phyloP scores from a whole-genome alignment of 805 yeast species.

The Sugiyamaella chiloensis region DNA sequence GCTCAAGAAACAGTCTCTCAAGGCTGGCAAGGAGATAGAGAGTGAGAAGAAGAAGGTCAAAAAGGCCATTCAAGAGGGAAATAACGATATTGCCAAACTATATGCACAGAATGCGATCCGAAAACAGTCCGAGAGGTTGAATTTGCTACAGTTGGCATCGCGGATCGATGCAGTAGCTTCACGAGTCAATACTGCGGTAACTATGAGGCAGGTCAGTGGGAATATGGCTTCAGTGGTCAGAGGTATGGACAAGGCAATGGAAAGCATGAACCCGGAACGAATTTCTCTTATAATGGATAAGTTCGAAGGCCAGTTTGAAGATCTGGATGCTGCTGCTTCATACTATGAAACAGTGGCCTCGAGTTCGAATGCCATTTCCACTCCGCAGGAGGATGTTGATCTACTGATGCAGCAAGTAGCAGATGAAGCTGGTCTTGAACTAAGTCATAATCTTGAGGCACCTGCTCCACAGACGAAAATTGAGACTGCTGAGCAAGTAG shows the following conservation, averaged over 20 bases:
- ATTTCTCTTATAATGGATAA: constrained; percentile 96
- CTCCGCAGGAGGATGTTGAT: constrained; percentile 96
- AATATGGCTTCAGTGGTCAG: constrained; percentile 90
- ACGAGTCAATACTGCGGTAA: constrained; percentile 94
- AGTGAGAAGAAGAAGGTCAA: constrained; percentile 85
- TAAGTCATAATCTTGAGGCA: constrained; percentile 70
- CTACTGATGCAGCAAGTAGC: constrained; percentile 87
- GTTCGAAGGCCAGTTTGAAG: constrained; percentile 94
- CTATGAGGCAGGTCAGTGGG: constrained; percentile 92
- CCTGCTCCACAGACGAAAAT: constrained; percentile 49
- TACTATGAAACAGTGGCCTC: constrained; percentile 90
- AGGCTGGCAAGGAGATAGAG: constrained; percentile 86
- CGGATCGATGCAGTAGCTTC: constrained; percentile 95
- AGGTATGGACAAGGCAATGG: constrained; percentile 96
- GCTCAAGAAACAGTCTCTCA: constrained; percentile 81
- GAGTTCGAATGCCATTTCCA: constrained; percentile 79
- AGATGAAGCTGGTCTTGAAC: constrained; percentile 94
- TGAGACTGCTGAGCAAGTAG: constrained; percentile 58
- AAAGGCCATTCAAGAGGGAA: constrained; percentile 81
- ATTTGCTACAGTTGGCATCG: constrained; percentile 75
- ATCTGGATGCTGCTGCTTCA: constrained; percentile 87
- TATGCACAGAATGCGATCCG: constrained; percentile 96
- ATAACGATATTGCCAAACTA: constrained; percentile 86
- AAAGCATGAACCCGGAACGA: constrained; percentile 89
- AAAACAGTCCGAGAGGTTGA: constrained; percentile 81